Evolutionary conservation across 1,139 yeast genomes (phyloP).

Genomic region (Kodamaea arcana): DNA sequence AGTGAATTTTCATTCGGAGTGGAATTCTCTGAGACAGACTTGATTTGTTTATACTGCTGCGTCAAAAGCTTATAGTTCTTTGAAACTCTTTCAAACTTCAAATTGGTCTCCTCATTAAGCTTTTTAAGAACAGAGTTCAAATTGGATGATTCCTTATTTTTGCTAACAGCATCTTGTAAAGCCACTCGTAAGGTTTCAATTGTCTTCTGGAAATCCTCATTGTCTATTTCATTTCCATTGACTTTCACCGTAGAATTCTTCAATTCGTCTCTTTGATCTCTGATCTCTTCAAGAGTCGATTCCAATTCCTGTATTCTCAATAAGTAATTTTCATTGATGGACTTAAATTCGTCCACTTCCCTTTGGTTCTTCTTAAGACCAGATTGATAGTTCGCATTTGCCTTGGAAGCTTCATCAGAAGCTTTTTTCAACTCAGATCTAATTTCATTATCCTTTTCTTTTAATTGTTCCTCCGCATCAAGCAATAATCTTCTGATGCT

Average conservation of each 20-base stretch:
- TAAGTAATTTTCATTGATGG: conserved; percentile 25
- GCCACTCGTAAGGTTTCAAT: conserved; percentile 51
- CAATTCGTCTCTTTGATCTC: conserved; percentile 16
- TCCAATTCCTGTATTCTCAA: conserved; percentile 32
- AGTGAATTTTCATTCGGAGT: conserved; percentile 5
- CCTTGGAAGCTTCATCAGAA: conserved; percentile 55
- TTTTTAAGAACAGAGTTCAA: conserved; percentile 56
- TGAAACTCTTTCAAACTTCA: conserved; percentile 61
- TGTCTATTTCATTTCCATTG: conserved; percentile 11
- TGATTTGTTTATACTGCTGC: conserved; percentile 47
- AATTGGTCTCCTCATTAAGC: conserved; percentile 62
- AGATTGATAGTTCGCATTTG: conserved; percentile 52
- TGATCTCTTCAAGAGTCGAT: conserved; percentile 36
- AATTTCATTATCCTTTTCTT: conserved; percentile 35
- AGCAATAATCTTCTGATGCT: conserved; percentile 65
- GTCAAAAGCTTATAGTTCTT: conserved; percentile 63
- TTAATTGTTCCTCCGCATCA: conserved; percentile 63
- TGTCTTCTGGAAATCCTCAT: conserved; percentile 25
- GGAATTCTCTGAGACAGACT: conserved; percentile 7
- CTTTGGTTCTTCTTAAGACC: conserved; percentile 48
- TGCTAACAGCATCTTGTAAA: conserved; percentile 45
- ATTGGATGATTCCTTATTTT: conserved; percentile 52
- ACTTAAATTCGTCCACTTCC: conserved; percentile 44
- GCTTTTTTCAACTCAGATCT: conserved; percentile 27
- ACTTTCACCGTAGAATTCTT: conserved; percentile 15